Base-by-base conservation (phyloP, 2,329 filamentous ascomycete genomes). In the Myriosclerotinia duriaeana region DNA sequence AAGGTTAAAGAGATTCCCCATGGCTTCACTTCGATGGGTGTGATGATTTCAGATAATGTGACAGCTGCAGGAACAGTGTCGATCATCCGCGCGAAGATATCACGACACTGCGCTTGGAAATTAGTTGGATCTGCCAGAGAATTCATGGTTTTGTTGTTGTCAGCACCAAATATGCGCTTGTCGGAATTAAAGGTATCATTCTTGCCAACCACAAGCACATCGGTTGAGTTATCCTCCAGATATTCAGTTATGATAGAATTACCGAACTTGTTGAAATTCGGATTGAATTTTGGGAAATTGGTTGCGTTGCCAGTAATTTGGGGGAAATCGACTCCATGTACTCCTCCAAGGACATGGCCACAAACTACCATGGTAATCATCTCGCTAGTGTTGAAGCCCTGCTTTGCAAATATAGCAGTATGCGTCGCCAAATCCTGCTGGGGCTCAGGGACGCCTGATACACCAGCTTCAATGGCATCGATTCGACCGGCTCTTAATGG, bases 31-130 rank as follows among this genome's bases (percentile, higher is more conserved):
- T 60, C 58, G 8, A 50, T 87, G 86, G 85, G 83, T 4, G 76
- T 75, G 66, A 88, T 80, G 1, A 82, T 79, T 40, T 82, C 81
- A 0, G 82, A 81, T 4, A 88, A 79, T 0, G 76, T 76, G 11
- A 86, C 82, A 2, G 77, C 77, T 3, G 74, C 73, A 2, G 86
- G 85, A 0, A 88, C 85, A 2, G 82, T 80, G 12, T 88, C 83
- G 66, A 87, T 83, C 85, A 88, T 83, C 71, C 83, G 83, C 72
- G 84, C 82, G 40, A 88, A 76, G 5, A 87, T 78, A 6, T 72
- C 77, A 68, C 79, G 76, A 74, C 86, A 88, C 26, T 78, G 77
- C 34, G 72, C 77, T 26, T 76, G 74, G 76, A 85, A 87, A 12
- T 73, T 75, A 0, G 76, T 69, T 0, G 79, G 72, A 50, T 82